Evolutionary conservation across 768 basidiomycete species (phyloP), one percentile per base, ranked within the genome.

Genomic region (Serendipita sp.): DNA sequence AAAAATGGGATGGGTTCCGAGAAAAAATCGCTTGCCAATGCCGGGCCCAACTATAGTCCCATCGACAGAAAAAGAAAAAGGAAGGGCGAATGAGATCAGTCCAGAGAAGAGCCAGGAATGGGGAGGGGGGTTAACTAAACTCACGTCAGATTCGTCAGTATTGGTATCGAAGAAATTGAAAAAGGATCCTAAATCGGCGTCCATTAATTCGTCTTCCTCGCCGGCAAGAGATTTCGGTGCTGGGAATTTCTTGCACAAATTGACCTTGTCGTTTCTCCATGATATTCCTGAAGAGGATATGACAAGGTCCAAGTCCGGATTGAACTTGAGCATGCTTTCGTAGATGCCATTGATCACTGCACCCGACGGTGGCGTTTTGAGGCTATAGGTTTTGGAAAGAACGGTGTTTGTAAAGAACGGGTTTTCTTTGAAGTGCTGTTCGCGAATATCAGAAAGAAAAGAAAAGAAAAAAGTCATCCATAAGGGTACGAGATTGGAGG

Each of bases 81-180:
- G 24, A 24, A 24, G 24, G 24, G 24, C 24, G 24, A 24, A 24
- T 24, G 24, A 24, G 24, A 24, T 24, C 24, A 24, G 24, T 24
- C 24, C 24, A 24, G 24, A 24, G 24, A 24, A 24, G 24, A 24
- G 24, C 24, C 24, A 24, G 24, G 24, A 24, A 24, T 1, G 24
- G 24, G 24, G 24, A 2, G 24, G 24, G 24, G 41, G 51, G 34
- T 51, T 67, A 38, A 45, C 45, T 58, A 11, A 0, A 74, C 82
- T 76, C 72, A 89, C 89, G 68, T 89, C 86, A 67, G 78, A 81
- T 13, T 81, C 79, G 71, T 91, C 89, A 45, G 76, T 71, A 10
- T 78, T 77, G 67, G 79, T 71, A 74, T 88, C 89, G 67, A 92
- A 91, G 71, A 87, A 86, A 76, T 91, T 90, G 81, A 92, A 92